Evolutionary conservation across 1,284 basidiomycete species (phyloP).

Genomic region (Sporisorium scitamineum): DNA sequence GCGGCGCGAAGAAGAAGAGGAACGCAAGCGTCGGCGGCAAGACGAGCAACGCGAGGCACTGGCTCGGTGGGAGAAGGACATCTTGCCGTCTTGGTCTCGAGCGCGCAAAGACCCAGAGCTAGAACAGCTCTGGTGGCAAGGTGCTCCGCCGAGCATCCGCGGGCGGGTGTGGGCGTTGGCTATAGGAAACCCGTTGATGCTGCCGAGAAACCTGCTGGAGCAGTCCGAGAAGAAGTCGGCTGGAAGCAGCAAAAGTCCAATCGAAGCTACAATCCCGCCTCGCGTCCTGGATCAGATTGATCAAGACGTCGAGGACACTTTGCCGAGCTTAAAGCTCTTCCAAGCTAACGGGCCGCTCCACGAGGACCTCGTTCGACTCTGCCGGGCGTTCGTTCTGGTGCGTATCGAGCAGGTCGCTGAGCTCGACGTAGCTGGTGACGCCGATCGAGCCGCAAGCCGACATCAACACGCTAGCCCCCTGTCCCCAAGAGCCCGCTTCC

Average conservation of each 20-base stretch:
- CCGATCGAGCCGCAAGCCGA: slow-evolving; percentile 21
- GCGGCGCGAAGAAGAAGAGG: slow-evolving; percentile 48
- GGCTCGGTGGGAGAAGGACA: slow-evolving; percentile 80
- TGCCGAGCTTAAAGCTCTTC: slow-evolving; percentile 91
- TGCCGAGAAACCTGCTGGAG: slow-evolving; percentile 71
- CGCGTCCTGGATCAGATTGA: slow-evolving; percentile 79
- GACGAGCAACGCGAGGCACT: slow-evolving; percentile 76
- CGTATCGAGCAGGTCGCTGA: slow-evolving; percentile 80
- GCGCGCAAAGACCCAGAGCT: slow-evolving; percentile 77
- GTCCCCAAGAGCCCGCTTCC: slow-evolving; percentile 4
- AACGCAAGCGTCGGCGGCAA: slow-evolving; percentile 29
- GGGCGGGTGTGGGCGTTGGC: slow-evolving; percentile 88
- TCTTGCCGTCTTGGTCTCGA: slow-evolving; percentile 84
- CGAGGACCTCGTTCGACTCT: slow-evolving; percentile 84
- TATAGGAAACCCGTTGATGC: slow-evolving; percentile 86
- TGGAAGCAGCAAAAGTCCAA: neutral
- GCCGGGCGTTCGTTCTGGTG: slow-evolving; percentile 90
- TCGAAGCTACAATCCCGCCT: slow-evolving; percentile 24
- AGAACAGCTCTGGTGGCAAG: slow-evolving; percentile 88
- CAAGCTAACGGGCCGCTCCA: slow-evolving; percentile 84
- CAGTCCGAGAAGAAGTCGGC: slow-evolving; percentile 28
- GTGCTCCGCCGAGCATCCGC: slow-evolving; percentile 86
- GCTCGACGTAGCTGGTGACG: slow-evolving; percentile 33
- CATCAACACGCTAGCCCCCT: slow-evolving; percentile 24
- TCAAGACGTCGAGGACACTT: slow-evolving; percentile 80